Evolutionary conservation across 495 filamentous ascomycete species (phyloP).

Genomic region (Amorphotheca resinae): DNA sequence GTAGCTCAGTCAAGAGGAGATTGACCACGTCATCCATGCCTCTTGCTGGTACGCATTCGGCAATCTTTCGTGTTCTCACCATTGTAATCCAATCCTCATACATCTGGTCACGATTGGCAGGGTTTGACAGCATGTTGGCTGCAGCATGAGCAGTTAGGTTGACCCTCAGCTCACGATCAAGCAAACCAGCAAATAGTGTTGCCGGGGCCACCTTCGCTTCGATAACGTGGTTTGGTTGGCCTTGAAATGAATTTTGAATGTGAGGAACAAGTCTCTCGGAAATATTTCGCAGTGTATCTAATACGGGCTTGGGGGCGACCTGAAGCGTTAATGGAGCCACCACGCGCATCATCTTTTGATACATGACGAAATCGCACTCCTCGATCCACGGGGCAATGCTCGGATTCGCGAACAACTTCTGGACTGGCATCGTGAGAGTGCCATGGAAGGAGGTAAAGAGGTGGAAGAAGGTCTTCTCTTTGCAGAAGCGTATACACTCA

Average conservation of each 20-base stretch:
- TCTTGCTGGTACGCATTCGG: constrained; percentile 46
- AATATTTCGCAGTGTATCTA: constrained; percentile 74
- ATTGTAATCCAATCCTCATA: constrained; percentile 78
- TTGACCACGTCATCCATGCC: constrained; percentile 56
- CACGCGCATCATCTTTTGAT: constrained; percentile 89
- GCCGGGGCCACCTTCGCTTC: constrained; percentile 79
- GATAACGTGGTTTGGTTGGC: constrained; percentile 70
- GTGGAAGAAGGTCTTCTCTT: constrained; percentile 86
- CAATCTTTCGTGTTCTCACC: constrained; percentile 58
- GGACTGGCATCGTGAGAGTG: constrained; percentile 91
- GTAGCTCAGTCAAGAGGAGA: constrained; percentile 63
- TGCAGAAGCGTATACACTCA: constrained; percentile 89
- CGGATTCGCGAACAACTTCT: constrained; percentile 77
- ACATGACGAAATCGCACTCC: constrained; percentile 88
- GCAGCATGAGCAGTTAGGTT: constrained; percentile 84
- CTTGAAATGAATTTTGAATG: constrained; percentile 66
- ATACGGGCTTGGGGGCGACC: constrained; percentile 70
- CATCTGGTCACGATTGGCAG: constrained; percentile 75
- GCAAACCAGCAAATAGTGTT: constrained; percentile 70
- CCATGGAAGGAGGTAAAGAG: constrained; percentile 94
- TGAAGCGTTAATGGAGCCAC: constrained; percentile 75
- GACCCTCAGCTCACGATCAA: constrained; percentile 77
- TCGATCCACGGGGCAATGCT: constrained; percentile 84
- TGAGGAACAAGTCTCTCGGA: constrained; percentile 65
- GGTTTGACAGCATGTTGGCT: constrained; percentile 60